Base-by-base conservation (phyloP, 1,139 yeast species). In the Blastobotrys petasosporus region DNA sequence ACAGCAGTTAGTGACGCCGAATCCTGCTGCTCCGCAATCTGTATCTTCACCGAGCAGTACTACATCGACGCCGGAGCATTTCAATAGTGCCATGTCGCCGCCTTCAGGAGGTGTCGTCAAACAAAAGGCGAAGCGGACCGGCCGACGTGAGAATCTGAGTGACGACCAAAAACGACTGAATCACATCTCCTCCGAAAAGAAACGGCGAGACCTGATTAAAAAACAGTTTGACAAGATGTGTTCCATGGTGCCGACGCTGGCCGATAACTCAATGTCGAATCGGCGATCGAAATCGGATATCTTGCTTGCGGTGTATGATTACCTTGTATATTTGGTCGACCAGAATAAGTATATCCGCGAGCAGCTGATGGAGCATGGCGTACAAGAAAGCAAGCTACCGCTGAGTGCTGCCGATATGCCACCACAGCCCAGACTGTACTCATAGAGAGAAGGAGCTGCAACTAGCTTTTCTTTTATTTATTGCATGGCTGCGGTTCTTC, bases 151-250 rank as follows among this genome's bases (percentile, higher is more conserved):
- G 72, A 52, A 51, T 71, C 69, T 84, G 23, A 64, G 83, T 0
- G 74, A 77, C 44, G 83, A 81, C 55, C 87, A 85, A 60, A 83
- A 82, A 58, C 72, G 92, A 46, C 62, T 73, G 46, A 82, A 83
- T 58, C 95, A 86, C 62, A 79, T 85, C 6, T 71, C 77, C 42
- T 79, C 85, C 44, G 95, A 86, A 62, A 87, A 85, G 64, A 77
- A 78, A 57, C 74, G 95, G 47, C 72, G 95, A 39, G 81, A 79
- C 52, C 65, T 76, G 55, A 85, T 90, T 60, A 85, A 84, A 62
- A 57, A 56, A 37, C 63, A 65, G 39, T 68, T 68, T 49, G 64
- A 63, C 15, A 65, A 62, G 41, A 59, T 70, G 58, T 63, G 69
- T 44, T 50, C 57, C 4, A 53, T 69, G 39, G 68, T 70, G 3